phyloP scores from a whole-genome alignment of 2,329 filamentous ascomycete genomes.

The Lasiodiplodia gonubiensis region DNA sequence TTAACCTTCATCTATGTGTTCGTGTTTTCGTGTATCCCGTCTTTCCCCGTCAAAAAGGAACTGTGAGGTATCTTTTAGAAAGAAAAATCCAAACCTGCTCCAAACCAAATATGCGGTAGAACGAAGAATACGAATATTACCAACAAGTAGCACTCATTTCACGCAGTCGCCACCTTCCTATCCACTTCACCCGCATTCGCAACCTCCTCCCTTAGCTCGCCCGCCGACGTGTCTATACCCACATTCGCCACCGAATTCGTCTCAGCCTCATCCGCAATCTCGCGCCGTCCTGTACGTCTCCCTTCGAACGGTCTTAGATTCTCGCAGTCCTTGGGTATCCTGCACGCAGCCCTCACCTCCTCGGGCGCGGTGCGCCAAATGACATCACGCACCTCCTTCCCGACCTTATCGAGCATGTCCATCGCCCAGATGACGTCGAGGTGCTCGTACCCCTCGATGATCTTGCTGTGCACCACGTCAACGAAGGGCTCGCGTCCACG shows the following conservation, averaged over 20 bases:
- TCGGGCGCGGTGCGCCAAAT: constrained; percentile 76
- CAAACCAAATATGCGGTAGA: not conserved
- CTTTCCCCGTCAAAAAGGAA: not conserved
- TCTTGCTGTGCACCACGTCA: constrained; percentile 76
- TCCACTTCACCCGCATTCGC: not conserved
- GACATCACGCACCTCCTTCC: constrained; percentile 77
- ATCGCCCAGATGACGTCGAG: constrained; percentile 95
- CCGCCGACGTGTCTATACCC: constrained; percentile 38
- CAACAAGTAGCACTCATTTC: not conserved
- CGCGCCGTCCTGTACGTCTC: not conserved
- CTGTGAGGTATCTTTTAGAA: constrained; percentile 7
- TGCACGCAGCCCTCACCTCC: constrained; percentile 64
- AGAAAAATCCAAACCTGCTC: not conserved
- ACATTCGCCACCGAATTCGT: constrained; percentile 29
- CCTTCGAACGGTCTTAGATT: constrained; percentile 41
- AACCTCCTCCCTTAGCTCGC: constrained; percentile 41
- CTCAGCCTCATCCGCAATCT: constrained; percentile 30
- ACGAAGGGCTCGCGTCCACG: constrained; percentile 81
- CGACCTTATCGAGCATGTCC: constrained; percentile 83
- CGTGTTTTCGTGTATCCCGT: not conserved
- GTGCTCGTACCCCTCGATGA: constrained; percentile 89
- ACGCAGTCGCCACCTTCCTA: constrained; percentile 6
- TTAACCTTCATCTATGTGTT: not conserved
- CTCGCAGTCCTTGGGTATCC: constrained; percentile 69
- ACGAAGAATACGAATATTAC: not conserved